phyloP scores from a whole-genome alignment of 2,329 filamentous ascomycete species.

The Monosporascus sp. region DNA sequence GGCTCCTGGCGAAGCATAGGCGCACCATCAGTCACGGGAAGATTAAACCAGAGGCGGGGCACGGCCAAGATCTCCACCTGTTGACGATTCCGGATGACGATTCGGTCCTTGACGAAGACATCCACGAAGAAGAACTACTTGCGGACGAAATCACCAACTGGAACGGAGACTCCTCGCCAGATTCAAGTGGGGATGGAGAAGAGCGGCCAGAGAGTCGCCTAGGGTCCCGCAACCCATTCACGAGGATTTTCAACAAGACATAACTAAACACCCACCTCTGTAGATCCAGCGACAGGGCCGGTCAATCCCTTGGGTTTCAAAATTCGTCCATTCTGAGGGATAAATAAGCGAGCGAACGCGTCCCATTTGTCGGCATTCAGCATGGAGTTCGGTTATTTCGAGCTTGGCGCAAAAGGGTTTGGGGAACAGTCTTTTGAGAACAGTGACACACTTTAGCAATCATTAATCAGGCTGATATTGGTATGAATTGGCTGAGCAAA shows the following conservation, averaged over 20 bases:
- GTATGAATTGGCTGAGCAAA: no score
- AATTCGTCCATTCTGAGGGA: background rate
- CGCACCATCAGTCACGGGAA: constrained; percentile 42
- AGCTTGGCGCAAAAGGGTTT: no score
- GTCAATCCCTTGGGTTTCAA: background rate
- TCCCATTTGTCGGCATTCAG: no score
- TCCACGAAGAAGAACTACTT: background rate
- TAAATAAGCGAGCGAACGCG: no score
- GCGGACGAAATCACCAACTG: background rate
- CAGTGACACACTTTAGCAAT: no score
- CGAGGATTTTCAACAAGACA: constrained; percentile 16
- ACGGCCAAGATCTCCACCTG: constrained; percentile 18
- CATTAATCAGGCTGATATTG: no score
- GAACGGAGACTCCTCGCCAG: background rate
- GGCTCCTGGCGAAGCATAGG: constrained; percentile 42
- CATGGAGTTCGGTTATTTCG: no score
- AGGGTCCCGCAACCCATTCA: background rate
- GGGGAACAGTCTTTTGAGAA: no score
- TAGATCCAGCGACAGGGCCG: background rate
- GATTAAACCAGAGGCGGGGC: constrained; percentile 33
- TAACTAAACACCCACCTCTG: background rate
- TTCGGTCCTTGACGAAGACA: background rate
- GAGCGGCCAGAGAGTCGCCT: background rate
- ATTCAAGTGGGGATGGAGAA: background rate
- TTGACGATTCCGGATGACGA: background rate